These are phyloP conservation scores for Arxiozyma bovina DNA, from an alignment of 1,139 yeast genomes.

Conservation along the genomic window DNA sequence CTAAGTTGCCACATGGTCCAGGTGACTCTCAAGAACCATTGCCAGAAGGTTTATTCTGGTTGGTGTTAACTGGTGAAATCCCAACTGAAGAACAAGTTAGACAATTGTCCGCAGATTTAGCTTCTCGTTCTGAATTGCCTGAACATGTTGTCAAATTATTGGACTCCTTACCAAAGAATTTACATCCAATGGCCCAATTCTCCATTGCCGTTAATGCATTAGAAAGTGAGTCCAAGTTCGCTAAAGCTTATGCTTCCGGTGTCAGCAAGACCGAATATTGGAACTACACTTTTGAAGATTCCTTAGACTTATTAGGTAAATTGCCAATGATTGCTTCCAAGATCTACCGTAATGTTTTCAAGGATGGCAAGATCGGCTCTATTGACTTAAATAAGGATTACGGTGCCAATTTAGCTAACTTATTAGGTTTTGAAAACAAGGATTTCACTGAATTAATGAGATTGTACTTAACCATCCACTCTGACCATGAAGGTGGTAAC, in stretches of 20 bases:
- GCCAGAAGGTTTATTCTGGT: constrained; percentile 61
- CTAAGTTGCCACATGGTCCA: constrained; percentile 85
- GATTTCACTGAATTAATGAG: constrained; percentile 38
- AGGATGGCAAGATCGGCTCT: constrained; percentile 46
- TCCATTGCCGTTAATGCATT: constrained; percentile 58
- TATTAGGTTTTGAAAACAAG: constrained; percentile 54
- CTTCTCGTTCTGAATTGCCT: constrained; percentile 51
- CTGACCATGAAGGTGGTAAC: constrained; percentile 43
- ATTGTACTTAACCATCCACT: constrained; percentile 37
- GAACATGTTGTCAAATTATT: constrained; percentile 44
- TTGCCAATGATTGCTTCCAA: constrained; percentile 58
- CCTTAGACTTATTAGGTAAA: constrained; percentile 55
- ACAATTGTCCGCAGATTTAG: constrained; percentile 46
- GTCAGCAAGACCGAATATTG: constrained; percentile 60
- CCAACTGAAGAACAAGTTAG: constrained; percentile 50
- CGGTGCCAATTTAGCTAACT: constrained; percentile 79
- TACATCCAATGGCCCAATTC: constrained; percentile 68
- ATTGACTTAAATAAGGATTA: constrained; percentile 75
- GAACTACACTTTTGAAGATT: constrained; percentile 60
- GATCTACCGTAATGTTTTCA: constrained; percentile 58
- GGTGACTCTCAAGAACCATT: constrained; percentile 57
- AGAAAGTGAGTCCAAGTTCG: constrained; percentile 52
- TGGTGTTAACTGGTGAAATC: constrained; percentile 51
- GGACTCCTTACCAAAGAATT: constrained; percentile 46
- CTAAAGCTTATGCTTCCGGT: constrained; percentile 62